A percentile compares a stretch with the other conserved stretches of the same genome.
phyloP scores from a whole-genome alignment of 2,329 filamentous ascomycete genomes.

The Zelopaecilomyces penicillatus region DNA sequence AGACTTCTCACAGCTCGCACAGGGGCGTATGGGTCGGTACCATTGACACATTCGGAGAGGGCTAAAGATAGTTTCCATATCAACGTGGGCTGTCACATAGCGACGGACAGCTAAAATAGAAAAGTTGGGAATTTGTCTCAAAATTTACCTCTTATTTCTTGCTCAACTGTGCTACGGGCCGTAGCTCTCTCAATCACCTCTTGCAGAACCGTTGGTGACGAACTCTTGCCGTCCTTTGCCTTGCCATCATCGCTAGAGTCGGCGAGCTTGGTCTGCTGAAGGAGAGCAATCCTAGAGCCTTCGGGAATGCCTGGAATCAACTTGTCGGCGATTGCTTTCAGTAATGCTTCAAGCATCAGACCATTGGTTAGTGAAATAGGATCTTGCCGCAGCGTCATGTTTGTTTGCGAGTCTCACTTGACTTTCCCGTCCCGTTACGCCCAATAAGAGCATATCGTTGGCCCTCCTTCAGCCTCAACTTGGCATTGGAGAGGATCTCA shows the following conservation, averaged over 20 bases:
- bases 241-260: conserved; percentile 23
- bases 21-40: conserved; percentile 46
- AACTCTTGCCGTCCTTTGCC: conserved; percentile 3
- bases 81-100: background rate
- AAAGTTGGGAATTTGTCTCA: background rate
- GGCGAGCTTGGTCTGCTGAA: conserved; percentile 54
- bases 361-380: background rate
- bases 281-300: conserved; percentile 54
- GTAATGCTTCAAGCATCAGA: conserved; percentile 41
- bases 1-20: conserved; percentile 54
- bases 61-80: conserved; percentile 26
- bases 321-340: conserved; percentile 69
- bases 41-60: conserved; percentile 52
- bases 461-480: conserved; percentile 63
- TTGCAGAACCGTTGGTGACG: conserved; percentile 46
- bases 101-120: no score
- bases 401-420: conserved; percentile 42
- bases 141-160: conserved; percentile 49
- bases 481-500: conserved; percentile 65
- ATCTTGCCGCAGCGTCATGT: background rate
- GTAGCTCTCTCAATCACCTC: conserved; percentile 57
- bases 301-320: conserved; percentile 69
- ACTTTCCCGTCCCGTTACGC: conserved; percentile 76
- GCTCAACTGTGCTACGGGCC: conserved; percentile 46
- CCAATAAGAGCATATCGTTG: conserved; percentile 71